phyloP scores from a whole-genome alignment of 768 basidiomycete species.

The Tulasnella sp. region DNA sequence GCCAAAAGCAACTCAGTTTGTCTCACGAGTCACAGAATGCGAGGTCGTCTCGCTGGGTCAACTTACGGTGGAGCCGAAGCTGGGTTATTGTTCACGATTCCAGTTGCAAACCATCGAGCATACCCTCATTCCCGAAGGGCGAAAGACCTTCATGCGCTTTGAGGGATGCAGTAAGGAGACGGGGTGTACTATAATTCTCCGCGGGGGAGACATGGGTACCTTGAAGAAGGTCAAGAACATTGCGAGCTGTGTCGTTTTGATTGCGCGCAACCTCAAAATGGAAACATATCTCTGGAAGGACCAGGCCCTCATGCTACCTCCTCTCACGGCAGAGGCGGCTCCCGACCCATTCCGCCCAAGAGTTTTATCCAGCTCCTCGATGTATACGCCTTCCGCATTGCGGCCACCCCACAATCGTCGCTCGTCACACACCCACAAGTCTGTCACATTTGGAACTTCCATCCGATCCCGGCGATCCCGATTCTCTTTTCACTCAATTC shows the following conservation, averaged over 20 bases:
- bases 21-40: slow-evolving; percentile 92
- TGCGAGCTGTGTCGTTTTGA: slow-evolving; percentile 87
- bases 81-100: slow-evolving; percentile 87
- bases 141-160: slow-evolving; percentile 98
- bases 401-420: background rate
- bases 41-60: slow-evolving; percentile 96
- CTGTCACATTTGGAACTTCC: background rate
- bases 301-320: slow-evolving; percentile 75
- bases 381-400: slow-evolving; percentile 29
- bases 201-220: slow-evolving; percentile 82
- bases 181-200: slow-evolving; percentile 91
- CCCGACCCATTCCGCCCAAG: slow-evolving; percentile 48
- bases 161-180: slow-evolving; percentile 92
- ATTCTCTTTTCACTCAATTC: background rate
- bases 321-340: slow-evolving; percentile 66
- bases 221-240: slow-evolving; percentile 88
- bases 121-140: slow-evolving; percentile 86
- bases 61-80: slow-evolving; percentile 81
- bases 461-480: background rate
- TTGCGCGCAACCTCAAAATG: slow-evolving; percentile 90
- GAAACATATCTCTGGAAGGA: slow-evolving; percentile 96
- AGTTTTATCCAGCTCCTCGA: slow-evolving; percentile 35
- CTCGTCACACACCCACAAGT: background rate
- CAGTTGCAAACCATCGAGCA: slow-evolving; percentile 94
- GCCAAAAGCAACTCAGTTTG: slow-evolving; percentile 78